Evolutionary conservation across 805 yeast species (phyloP).

Genomic region (Hanseniaspora lindneri): DNA sequence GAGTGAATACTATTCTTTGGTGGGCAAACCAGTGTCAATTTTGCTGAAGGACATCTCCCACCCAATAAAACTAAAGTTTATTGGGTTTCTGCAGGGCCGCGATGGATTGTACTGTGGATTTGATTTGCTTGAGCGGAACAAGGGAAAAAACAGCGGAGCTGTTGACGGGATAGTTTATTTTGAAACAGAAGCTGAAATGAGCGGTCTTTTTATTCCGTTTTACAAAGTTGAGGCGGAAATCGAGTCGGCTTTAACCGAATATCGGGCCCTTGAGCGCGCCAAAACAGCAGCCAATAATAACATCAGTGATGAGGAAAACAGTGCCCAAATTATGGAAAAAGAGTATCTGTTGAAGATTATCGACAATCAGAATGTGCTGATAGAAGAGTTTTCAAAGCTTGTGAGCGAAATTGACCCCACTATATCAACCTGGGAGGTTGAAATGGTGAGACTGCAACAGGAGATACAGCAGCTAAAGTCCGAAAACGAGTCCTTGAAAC

Average conservation of each 20-base stretch:
- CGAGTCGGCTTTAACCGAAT: constrained; percentile 22
- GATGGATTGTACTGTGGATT: constrained; percentile 76
- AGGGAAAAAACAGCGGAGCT: constrained; percentile 81
- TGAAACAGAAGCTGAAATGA: constrained; percentile 44
- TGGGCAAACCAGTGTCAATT: not conserved
- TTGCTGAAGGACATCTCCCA: not conserved
- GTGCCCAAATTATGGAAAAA: constrained; percentile 24
- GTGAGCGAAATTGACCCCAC: not conserved
- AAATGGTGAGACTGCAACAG: not conserved
- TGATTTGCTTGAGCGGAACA: constrained; percentile 56
- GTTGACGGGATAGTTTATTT: constrained; percentile 65
- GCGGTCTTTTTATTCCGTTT: constrained; percentile 67
- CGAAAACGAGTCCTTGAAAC: not conserved
- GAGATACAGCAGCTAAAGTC: not conserved
- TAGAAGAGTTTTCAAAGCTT: not conserved
- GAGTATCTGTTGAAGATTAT: constrained; percentile 22
- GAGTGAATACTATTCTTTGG: not conserved
- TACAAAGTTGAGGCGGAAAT: constrained; percentile 27
- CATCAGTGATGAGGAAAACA: constrained; percentile 27
- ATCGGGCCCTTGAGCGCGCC: too few relatives aligned
- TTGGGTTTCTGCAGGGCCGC: constrained; percentile 64
- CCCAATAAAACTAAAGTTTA: constrained; percentile 50
- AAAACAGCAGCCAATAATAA: constrained; percentile 22
- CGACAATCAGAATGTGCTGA: not conserved
- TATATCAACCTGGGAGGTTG: not conserved